Evolutionary conservation across 768 basidiomycete species (phyloP), one percentile per base, ranked within the genome.

Genomic region (Pulveroboletus sp.): DNA sequence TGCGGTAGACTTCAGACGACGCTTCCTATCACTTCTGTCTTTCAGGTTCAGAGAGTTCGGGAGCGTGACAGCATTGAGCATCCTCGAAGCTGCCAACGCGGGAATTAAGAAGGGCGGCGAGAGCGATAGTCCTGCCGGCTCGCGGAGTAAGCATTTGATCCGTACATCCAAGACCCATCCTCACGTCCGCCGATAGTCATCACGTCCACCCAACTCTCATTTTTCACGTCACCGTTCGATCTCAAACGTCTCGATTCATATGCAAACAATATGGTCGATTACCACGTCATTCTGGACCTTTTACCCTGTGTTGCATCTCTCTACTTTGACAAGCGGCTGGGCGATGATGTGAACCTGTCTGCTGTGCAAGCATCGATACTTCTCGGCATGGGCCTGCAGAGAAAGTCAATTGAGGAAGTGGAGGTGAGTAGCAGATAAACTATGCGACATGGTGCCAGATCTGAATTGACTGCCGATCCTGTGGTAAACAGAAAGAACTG

Each of bases 11-110:
- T 98, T 98, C 75, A 77, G 95, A 50, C 76, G 83, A 60, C 82
- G 96, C 8, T 97, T 98, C 79, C 70, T 97, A 20, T 78, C 85
- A 2, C 71, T 98, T 19, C 75, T 98, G 11, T 95, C 94, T 1
- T 99, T 85, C 73, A 93, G 89, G 65, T 98, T 99, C 75, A 79
- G 91, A 42, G 93, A 96, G 62, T 96, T 98, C 60, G 85, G 88
- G 4, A 85, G 89, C 31, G 83, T 93, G 43, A 89, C 84, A 14
- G 86, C 89, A 0, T 68, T 98, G 49, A 95, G 89, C 58, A 77
- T 98, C 13, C 75, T 98, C 19, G 93, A 97, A 62, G 91, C 91
- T 19, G 83, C 82, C 10, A 91, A 86, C 58, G 64, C 69, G 0
- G 87, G 85, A 0, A 64, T 80, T 26, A 83, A 78, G 59, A 66